Percentiles rank a stretch among this genome's conserved stretches.
phyloP scores from a whole-genome alignment of 768 basidiomycete genomes.

The Boletus subcaerulescens region DNA sequence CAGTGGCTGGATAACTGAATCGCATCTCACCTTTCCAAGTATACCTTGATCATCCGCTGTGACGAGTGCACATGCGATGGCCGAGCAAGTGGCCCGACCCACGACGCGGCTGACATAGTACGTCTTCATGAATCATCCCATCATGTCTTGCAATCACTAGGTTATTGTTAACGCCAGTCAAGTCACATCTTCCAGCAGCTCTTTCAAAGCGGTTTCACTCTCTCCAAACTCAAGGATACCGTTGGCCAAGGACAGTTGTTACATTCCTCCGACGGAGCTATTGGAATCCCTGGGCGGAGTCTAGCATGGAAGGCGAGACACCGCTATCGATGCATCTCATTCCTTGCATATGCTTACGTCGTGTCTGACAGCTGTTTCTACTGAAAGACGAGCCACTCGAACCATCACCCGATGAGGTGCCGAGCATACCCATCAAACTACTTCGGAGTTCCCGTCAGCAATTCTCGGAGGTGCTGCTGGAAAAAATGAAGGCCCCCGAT shows the following conservation, averaged over 20 bases:
- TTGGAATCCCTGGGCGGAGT: conserved; percentile 69
- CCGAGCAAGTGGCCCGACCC: conserved; percentile 26
- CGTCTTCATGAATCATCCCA: conserved; percentile 5
- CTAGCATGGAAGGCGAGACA: conserved; percentile 73
- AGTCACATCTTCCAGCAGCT: conserved; percentile 44
- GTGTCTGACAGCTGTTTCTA: conserved; percentile 58
- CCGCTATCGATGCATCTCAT: conserved; percentile 7
- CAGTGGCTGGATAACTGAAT: too few relatives aligned
- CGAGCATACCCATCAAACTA: conserved; percentile 37
- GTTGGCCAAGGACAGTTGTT: conserved; percentile 62
- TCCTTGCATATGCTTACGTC: conserved; percentile 21
- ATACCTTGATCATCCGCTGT: neutral
- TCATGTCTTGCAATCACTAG: neutral
- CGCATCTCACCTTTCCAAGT: neutral
- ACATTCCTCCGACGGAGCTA: conserved; percentile 35
- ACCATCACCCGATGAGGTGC: conserved; percentile 39
- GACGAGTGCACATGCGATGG: conserved; percentile 13
- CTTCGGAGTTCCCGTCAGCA: conserved; percentile 50
- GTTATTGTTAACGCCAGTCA: conserved; percentile 5
- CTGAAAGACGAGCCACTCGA: conserved; percentile 63
- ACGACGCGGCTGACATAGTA: conserved; percentile 23
- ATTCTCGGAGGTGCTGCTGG: conserved; percentile 57
- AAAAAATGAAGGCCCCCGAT: conserved; percentile 82
- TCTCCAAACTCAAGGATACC: conserved; percentile 66
- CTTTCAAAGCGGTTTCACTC: conserved; percentile 51